Conservation (phyloP, 1,284 basidiomycete genomes). For the Tilletia setariae region DNA sequence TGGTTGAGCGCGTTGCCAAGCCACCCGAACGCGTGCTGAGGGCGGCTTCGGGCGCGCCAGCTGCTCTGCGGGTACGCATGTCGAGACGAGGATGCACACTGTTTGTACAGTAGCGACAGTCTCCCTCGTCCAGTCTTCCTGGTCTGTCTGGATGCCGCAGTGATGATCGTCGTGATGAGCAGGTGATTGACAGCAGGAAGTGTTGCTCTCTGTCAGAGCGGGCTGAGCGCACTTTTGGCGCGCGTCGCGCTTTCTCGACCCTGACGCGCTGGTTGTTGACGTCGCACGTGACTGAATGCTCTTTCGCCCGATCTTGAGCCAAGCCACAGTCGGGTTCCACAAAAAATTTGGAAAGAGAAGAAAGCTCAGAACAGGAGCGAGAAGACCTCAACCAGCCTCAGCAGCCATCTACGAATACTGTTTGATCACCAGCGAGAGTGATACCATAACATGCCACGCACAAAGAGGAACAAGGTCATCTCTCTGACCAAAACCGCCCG, state of each 20-base stretch:
- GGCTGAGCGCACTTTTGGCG: not conserved
- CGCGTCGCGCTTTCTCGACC: not conserved
- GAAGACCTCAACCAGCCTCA: too few relatives aligned
- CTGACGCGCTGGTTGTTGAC: too few relatives aligned
- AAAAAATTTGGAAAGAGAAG: too few relatives aligned
- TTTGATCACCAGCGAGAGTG: not conserved
- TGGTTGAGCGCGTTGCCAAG: not conserved
- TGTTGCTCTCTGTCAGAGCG: slow-evolving; percentile 6
- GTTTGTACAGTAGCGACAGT: too few relatives aligned
- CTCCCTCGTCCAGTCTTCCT: too few relatives aligned
- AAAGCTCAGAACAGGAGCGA: too few relatives aligned
- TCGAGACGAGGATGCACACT: too few relatives aligned
- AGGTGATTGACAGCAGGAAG: not conserved
- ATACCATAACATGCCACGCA: slow-evolving; percentile 48
- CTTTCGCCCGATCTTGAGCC: too few relatives aligned
- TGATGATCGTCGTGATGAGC: too few relatives aligned
- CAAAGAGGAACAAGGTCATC: slow-evolving; percentile 57
- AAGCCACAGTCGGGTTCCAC: too few relatives aligned
- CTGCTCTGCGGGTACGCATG: not conserved
- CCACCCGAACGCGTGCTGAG: not conserved
- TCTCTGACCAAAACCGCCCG: slow-evolving; percentile 61
- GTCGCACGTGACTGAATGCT: too few relatives aligned
- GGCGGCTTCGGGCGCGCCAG: not conserved
- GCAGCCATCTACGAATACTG: not conserved
- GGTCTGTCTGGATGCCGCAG: too few relatives aligned